These are phyloP conservation scores for Umbelopsis vinacea DNA, from an alignment of 192 early-diverging fungal genomes.

Conservation along the genomic window DNA sequence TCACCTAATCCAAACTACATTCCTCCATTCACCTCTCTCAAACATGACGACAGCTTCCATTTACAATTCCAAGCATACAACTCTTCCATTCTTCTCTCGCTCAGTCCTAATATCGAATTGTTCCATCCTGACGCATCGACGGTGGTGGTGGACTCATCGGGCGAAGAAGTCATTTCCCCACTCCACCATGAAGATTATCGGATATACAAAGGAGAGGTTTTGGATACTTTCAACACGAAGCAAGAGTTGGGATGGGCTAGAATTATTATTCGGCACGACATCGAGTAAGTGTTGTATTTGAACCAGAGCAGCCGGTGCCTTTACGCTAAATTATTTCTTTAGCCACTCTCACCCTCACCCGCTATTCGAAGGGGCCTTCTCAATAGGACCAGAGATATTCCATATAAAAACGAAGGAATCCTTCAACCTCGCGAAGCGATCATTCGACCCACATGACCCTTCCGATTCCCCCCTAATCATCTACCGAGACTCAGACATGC, in stretches of 20 bases:
- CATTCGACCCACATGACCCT: constrained; percentile 34
- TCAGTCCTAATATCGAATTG: constrained; percentile 66
- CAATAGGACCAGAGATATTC: constrained; percentile 51
- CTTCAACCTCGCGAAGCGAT: constrained; percentile 53
- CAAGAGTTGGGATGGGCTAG: constrained; percentile 52
- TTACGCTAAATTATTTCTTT: neutral
- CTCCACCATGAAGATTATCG: constrained; percentile 1
- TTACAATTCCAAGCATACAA: constrained; percentile 63
- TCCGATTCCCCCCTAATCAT: constrained; percentile 43
- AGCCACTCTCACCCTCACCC: constrained; percentile 5
- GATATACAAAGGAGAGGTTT: constrained; percentile 49
- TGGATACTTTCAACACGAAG: constrained; percentile 23
- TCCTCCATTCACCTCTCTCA: neutral
- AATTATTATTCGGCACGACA: constrained; percentile 43
- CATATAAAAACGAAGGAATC: constrained; percentile 54
- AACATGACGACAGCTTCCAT: constrained; percentile 52
- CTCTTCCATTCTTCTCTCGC: constrained; percentile 60
- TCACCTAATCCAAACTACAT: constrained; percentile 26
- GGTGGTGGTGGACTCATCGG: constrained; percentile 28
- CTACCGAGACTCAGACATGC: constrained; percentile 63
- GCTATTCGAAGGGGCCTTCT: constrained; percentile 50
- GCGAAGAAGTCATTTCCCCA: constrained; percentile 42
- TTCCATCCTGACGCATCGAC: constrained; percentile 61
- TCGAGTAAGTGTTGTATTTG: constrained; percentile 22
- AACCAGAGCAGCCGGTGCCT: neutral